Conservation (phyloP, 371 early-diverging fungal genomes). For the Syncephalastrum sp. region DNA sequence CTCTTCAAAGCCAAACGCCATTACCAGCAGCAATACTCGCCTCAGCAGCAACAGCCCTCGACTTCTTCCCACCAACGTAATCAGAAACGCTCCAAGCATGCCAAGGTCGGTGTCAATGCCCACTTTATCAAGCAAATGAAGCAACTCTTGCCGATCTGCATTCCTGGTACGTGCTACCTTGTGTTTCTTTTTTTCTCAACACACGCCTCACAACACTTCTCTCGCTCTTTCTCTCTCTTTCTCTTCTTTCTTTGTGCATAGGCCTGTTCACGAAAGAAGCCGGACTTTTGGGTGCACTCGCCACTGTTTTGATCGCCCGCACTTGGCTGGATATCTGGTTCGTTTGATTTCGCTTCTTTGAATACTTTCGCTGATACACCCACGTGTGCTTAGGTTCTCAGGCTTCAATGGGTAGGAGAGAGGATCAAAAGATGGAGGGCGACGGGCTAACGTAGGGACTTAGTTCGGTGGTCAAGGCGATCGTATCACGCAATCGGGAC, state of each 20-base stretch:
- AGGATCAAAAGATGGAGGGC: background rate
- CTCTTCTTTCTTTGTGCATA: slow-evolving; percentile 10
- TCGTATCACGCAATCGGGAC: slow-evolving; percentile 67
- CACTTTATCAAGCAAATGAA: slow-evolving; percentile 79
- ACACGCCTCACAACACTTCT: background rate
- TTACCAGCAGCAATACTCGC: slow-evolving; percentile 17
- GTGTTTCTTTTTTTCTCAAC: background rate
- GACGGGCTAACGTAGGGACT: background rate
- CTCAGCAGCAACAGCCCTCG: background rate
- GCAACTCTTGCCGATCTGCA: slow-evolving; percentile 69
- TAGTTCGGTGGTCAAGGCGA: slow-evolving; percentile 67
- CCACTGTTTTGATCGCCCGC: slow-evolving; percentile 65
- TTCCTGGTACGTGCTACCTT: slow-evolving; percentile 49
- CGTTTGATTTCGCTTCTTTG: background rate
- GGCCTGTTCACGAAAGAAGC: slow-evolving; percentile 66
- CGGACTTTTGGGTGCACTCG: slow-evolving; percentile 61
- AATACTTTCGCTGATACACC: background rate
- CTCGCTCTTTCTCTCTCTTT: no score
- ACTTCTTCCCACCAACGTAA: background rate
- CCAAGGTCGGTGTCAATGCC: slow-evolving; percentile 64
- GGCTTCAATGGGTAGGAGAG: slow-evolving; percentile 62
- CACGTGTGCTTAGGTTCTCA: slow-evolving; percentile 51
- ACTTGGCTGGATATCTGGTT: slow-evolving; percentile 75
- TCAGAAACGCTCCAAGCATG: slow-evolving; percentile 10
- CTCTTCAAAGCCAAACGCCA: slow-evolving; percentile 31